These are phyloP conservation scores for Colletotrichum caudatum DNA, from an alignment of 2,329 filamentous ascomycete species.

Conservation along the genomic window DNA sequence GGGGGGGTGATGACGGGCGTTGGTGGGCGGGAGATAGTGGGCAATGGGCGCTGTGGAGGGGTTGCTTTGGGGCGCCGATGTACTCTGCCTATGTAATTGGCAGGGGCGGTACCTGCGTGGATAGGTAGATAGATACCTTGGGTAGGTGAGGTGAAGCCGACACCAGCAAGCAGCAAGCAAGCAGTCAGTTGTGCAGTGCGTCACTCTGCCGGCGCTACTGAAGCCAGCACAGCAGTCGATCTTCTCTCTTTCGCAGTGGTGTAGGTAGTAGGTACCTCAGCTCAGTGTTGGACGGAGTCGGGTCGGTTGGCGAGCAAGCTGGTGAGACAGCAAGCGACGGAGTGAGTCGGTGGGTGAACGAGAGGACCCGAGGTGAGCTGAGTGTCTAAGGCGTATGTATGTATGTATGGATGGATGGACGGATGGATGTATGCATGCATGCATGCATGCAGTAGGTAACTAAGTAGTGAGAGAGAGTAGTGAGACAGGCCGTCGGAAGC, in stretches of 20 bases:
- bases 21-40: conserved; percentile 3
- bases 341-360: neutral
- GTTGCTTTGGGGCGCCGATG: neutral
- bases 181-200: neutral
- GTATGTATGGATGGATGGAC: too few relatives aligned
- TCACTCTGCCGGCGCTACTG: neutral
- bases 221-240: neutral
- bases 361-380: neutral
- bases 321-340: neutral
- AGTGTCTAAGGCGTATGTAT: neutral
- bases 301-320: neutral
- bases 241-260: too few relatives aligned
- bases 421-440: too few relatives aligned
- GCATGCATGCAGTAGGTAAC: too few relatives aligned
- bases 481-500: neutral
- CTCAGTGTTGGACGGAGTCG: neutral
- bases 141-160: neutral
- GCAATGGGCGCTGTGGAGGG: conserved; percentile 14
- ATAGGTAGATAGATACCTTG: too few relatives aligned
- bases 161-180: neutral
- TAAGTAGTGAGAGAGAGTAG: too few relatives aligned
- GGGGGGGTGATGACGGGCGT: neutral
- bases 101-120: neutral
- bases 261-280: neutral
- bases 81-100: neutral